Percentiles rank a stretch among this genome's conserved stretches.
Evolutionary conservation across 768 basidiomycete species (phyloP).

Genomic region (Tephrocybe sp.): DNA sequence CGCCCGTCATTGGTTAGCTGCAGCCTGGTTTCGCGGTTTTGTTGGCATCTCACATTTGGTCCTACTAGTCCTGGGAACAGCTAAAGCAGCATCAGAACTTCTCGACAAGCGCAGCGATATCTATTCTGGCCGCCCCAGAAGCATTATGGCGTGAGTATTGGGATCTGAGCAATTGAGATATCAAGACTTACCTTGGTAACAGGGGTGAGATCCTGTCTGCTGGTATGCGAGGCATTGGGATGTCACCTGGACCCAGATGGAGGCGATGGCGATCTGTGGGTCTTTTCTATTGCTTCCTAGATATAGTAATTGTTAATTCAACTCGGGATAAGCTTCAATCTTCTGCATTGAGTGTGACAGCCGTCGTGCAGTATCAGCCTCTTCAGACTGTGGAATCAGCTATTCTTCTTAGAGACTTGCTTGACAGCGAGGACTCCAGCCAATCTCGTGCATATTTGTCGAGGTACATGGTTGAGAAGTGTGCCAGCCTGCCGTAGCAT

Average conservation of each 20-base stretch:
- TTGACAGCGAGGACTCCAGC: neutral
- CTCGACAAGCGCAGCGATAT: constrained; percentile 31
- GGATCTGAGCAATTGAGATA: neutral
- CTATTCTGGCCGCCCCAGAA: constrained; percentile 33
- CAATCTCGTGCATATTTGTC: constrained; percentile 7
- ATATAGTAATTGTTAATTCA: too few species aligned
- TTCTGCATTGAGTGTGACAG: constrained; percentile 5
- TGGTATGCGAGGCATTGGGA: constrained; percentile 31
- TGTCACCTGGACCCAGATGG: constrained; percentile 32
- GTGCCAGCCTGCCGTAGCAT: neutral
- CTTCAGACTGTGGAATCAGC: constrained; percentile 14
- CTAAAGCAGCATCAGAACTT: constrained; percentile 29
- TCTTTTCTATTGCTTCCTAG: too few species aligned
- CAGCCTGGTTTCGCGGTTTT: neutral
- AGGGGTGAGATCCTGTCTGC: constrained; percentile 31
- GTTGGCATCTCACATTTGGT: neutral
- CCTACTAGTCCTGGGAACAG: constrained; percentile 23
- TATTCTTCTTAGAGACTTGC: constrained; percentile 8
- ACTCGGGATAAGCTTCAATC: constrained; percentile 12
- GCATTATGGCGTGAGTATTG: constrained; percentile 27
- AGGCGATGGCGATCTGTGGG: constrained; percentile 33
- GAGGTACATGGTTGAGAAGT: constrained; percentile 6
- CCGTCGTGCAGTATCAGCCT: constrained; percentile 10
- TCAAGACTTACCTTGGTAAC: neutral
- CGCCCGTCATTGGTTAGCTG: constrained; percentile 20